Evolutionary conservation across 2,329 filamentous ascomycete species (phyloP).

Genomic region (Fusarium tanahbumbuense): DNA sequence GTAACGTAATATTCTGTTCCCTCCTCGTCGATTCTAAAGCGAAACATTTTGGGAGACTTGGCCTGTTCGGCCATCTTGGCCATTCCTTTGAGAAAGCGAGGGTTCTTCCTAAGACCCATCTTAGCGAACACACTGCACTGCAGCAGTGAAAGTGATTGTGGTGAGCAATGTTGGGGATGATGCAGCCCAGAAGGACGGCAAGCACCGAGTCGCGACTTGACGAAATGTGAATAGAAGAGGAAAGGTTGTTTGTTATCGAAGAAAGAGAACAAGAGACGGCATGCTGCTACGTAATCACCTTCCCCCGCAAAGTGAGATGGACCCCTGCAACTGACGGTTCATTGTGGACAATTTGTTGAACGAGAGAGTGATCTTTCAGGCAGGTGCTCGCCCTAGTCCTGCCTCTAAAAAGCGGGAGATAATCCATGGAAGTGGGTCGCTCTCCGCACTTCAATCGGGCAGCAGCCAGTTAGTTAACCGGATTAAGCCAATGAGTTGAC

Average conservation of each 20-base stretch:
- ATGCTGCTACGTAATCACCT: constrained; percentile 22
- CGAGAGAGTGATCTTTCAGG: constrained; percentile 14
- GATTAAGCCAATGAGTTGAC: background rate
- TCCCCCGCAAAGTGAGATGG: constrained; percentile 34
- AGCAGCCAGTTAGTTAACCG: background rate
- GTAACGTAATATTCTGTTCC: constrained; percentile 47
- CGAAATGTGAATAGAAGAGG: background rate
- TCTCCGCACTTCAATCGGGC: constrained; percentile 11
- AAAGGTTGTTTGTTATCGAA: background rate
- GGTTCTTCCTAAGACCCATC: constrained; percentile 17
- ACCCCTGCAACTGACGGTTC: constrained; percentile 21
- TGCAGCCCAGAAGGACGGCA: background rate
- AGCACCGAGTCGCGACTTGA: background rate
- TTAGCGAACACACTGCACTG: constrained; percentile 8
- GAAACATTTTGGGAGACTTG: constrained; percentile 42
- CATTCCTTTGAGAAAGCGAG: constrained; percentile 18
- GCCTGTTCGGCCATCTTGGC: background rate
- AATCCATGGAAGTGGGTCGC: constrained; percentile 10
- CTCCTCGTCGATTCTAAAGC: constrained; percentile 22
- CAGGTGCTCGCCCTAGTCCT: constrained; percentile 16
- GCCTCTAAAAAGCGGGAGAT: constrained; percentile 20
- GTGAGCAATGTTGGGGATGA: background rate
- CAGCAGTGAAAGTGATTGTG: background rate
- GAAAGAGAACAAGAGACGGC: background rate
- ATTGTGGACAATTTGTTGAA: background rate